A percentile compares a stretch with the other conserved stretches of the same genome.
phyloP scores from a whole-genome alignment of 192 early-diverging fungal species.

The Linnemannia exigua region DNA sequence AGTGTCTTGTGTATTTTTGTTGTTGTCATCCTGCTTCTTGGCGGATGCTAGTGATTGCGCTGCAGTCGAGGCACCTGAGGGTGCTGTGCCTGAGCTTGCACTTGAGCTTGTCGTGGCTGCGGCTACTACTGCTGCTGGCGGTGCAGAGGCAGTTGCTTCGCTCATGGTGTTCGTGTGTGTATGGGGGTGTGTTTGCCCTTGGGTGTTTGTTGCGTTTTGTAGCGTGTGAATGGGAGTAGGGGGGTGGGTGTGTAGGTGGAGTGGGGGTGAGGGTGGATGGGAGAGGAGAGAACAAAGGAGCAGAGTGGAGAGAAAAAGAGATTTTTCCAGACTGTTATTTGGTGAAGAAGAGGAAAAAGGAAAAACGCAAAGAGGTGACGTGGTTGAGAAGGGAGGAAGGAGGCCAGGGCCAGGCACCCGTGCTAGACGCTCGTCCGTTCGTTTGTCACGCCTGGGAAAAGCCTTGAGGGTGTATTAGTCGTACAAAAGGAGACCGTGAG shows the following conservation, averaged over 20 bases:
- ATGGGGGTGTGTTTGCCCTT: background rate
- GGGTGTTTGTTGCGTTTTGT: background rate
- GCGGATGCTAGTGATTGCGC: background rate
- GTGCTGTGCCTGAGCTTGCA: background rate
- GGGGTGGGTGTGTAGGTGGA: background rate
- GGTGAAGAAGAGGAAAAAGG: background rate
- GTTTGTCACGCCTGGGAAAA: too few relatives aligned
- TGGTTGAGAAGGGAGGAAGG: background rate
- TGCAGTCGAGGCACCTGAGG: background rate
- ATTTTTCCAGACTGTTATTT: too few relatives aligned
- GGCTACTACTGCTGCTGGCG: background rate
- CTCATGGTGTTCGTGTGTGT: background rate
- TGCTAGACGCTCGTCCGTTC: background rate
- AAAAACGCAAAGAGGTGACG: background rate
- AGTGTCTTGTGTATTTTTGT: background rate
- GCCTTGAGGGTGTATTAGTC: too few relatives aligned
- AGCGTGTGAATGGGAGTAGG: background rate
- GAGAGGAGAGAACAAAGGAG: background rate
- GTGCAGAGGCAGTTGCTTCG: background rate
- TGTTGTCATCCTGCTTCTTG: conserved; percentile 7
- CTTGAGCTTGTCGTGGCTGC: background rate
- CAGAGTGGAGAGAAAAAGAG: background rate
- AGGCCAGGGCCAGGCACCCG: background rate
- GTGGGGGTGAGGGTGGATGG: background rate
- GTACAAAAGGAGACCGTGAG: too few relatives aligned